phyloP scores from a whole-genome alignment of 495 filamentous ascomycete genomes.

The Mytilinidion resinicola region DNA sequence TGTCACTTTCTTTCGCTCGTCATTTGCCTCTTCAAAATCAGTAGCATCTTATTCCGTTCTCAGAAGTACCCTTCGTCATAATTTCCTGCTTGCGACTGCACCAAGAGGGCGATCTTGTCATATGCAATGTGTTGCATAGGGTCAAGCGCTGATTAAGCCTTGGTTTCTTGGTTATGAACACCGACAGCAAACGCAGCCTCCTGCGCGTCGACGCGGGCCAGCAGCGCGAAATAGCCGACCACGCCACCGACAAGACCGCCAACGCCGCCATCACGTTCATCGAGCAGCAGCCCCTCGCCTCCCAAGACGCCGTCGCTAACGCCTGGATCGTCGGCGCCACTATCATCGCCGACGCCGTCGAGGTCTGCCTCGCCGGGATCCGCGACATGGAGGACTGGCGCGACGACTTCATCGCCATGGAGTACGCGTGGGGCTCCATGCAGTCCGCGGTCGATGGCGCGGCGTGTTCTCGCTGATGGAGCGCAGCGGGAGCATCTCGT shows the following conservation, averaged over 20 bases:
- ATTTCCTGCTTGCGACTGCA: too few relatives aligned
- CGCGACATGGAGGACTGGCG: slow-evolving; percentile 30
- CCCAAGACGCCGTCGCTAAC: slow-evolving; percentile 30
- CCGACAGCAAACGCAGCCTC: slow-evolving; percentile 1
- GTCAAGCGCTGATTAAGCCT: too few relatives aligned
- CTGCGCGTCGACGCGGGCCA: slow-evolving; percentile 33
- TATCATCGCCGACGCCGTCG: slow-evolving; percentile 34
- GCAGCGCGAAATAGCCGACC: slow-evolving; percentile 33
- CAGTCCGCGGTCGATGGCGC: slow-evolving; percentile 29
- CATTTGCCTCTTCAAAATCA: too few relatives aligned
- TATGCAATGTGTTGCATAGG: too few relatives aligned
- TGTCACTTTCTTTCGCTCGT: too few relatives aligned
- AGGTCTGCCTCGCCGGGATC: slow-evolving; percentile 31
- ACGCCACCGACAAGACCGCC: slow-evolving; percentile 36
- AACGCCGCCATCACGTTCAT: slow-evolving; percentile 34
- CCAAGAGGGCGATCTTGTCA: too few relatives aligned
- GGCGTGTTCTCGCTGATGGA: slow-evolving; percentile 37
- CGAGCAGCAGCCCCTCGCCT: slow-evolving; percentile 26
- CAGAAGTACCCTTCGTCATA: too few relatives aligned
- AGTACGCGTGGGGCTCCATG: slow-evolving; percentile 30
- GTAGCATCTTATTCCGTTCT: too few relatives aligned
- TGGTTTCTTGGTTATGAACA: background rate
- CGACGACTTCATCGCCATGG: slow-evolving; percentile 35
- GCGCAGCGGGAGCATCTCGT: background rate
- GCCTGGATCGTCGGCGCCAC: slow-evolving; percentile 35